Evolutionary conservation across 1,284 basidiomycete genomes (phyloP), one percentile per base, ranked within the genome.

Genomic region (Cystobasidium pallidum): DNA sequence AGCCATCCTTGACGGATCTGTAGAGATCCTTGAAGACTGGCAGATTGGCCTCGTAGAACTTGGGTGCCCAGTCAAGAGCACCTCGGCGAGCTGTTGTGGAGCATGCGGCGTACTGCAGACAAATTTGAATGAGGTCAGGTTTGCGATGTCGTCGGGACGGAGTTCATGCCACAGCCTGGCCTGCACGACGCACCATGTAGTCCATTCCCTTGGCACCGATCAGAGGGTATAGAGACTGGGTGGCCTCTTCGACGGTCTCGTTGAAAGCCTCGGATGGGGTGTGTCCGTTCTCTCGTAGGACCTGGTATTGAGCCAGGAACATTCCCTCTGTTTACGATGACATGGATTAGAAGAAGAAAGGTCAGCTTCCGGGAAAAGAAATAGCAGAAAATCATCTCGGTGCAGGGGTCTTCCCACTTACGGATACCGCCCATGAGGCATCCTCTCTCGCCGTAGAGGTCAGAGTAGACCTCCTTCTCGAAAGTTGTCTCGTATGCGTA

Each of bases 401-500:
- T n/a, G n/a, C n/a, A n/a, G n/a, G n/a, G n/a, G n/a, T n/a, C n/a
- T n/a, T n/a, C n/a, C 45, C 32, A 86, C 88, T 77, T 83, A 90
- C 89, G 94, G 82, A 99, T 98, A 82, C 90, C 95, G 81, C 95
- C 95, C 95, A 98, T 98, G 80, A 99, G 88, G 81, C 97, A 94
- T 87, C 96, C 96, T 86, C 95, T 94, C 86, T 99, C 96, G 83
- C 96, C 96, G 83, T 96, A 99, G 75, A 99, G 86, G 83, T 99
- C 96, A 71, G 96, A 99, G 88, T 91, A 98, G 75, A 98, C 96
- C 85, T 99, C 95, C 86, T 96, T 98, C 87, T 98, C 86, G 79
- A 99, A 99, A 75, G 96, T 97, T 58, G 96, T 99, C 85, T 99
- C 95, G 82, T 96, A 96, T 83, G 94, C 85, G 86, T 96, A 95